Evolutionary conservation across 192 early-diverging fungal genomes (phyloP), one percentile per base, ranked within the genome.

Genomic region (Mortierella hygrophila): DNA sequence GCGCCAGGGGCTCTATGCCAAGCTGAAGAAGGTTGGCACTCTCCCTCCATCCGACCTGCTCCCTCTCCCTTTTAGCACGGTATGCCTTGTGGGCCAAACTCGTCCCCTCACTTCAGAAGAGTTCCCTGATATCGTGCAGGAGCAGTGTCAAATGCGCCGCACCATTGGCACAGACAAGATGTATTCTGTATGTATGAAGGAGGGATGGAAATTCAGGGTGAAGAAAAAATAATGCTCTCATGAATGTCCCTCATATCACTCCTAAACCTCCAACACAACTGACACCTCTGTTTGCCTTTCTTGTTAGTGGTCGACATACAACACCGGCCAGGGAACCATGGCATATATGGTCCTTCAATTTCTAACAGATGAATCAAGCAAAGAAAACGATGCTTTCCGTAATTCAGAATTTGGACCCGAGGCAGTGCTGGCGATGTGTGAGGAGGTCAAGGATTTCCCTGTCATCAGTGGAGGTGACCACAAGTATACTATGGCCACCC

Each of bases 31-130:
- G 9, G 32, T 26, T 2, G 40, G n/a, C 1, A 38, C 23, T 1
- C 20, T 81, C 10, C 80, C 74, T 7, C 8, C 2, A 2, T 41
- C 74, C 15, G 80, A 81, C 32, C 4, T 15, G 1, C 55, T 57
- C 23, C 49, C 41, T 1, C 52, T 81, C 21, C 72, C 68, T 21
- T 75, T 52, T 3, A 47, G 38, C 18, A 68, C 49, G 11, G 40
- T 69, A 52, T 76, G 80, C 21, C 49, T 81, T 9, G 74, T 76
- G 6, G 80, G 74, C 9, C 72, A 74, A 46, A 81, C 80, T 3
- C n/a, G 29, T 0, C 37, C 70, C 3, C n/a, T 79, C 20, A 70
- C 71, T n/a, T 70, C 77, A 3, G 38, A 41, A 55, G 52, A 72
- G 32, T 79, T 47, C 40, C 77, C 77, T n/a, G 23, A 40, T 41